phyloP scores from a whole-genome alignment of 176 grass and related monocot genomes.

The Pontederia crassipes region DNA sequence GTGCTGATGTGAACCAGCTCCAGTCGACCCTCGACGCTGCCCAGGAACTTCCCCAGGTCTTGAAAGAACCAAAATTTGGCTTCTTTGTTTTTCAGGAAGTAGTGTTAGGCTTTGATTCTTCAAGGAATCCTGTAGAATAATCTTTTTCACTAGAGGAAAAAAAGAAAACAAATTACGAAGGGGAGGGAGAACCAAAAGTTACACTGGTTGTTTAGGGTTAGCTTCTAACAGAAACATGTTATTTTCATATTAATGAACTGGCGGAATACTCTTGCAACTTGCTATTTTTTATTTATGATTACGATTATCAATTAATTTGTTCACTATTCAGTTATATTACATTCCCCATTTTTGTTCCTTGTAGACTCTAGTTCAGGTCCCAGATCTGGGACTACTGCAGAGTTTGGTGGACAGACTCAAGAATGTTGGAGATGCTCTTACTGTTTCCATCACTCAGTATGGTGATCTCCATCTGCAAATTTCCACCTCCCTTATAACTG shows the following conservation, averaged over 20 bases:
- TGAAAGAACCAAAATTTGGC: not conserved
- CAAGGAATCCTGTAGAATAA: not conserved
- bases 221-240: no score
- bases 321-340: no score
- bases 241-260: not conserved
- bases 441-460: constrained; percentile 66
- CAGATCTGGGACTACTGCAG: constrained; percentile 68
- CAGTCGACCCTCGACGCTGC: constrained; percentile 60
- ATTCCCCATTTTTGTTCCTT: constrained; percentile 19
- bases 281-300: no score
- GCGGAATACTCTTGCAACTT: no score
- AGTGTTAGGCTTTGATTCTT: not conserved
- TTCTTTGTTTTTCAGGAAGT: not conserved
- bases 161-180: no score
- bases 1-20: constrained; percentile 51
- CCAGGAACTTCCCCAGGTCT: constrained; percentile 80
- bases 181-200: no score
- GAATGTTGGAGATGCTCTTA: constrained; percentile 71
- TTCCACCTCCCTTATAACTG: constrained; percentile 55
- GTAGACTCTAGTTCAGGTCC: constrained; percentile 85
- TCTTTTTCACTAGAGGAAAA: not conserved
- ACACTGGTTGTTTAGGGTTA: no score
- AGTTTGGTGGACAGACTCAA: constrained; percentile 82
- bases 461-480: constrained; percentile 88
- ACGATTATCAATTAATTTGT: no score